Percentiles rank a stretch among this genome's conserved stretches.
Conservation (phyloP, 257 asterid species). For the Eustoma russellianum region DNA sequence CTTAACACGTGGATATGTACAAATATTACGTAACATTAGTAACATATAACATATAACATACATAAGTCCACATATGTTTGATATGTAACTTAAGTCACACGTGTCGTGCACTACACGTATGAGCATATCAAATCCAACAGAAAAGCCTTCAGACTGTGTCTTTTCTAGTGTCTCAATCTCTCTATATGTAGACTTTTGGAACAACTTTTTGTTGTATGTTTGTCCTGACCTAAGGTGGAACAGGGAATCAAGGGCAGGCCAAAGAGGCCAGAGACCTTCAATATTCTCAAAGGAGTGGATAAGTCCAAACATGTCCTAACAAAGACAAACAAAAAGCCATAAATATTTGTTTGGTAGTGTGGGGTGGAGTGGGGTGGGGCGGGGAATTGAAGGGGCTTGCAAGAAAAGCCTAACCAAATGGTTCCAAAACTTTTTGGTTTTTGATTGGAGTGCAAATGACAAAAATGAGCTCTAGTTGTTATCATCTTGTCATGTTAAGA, state of each 20-base stretch:
- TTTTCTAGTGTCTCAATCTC: background rate
- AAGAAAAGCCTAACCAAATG: slow-evolving; percentile 3
- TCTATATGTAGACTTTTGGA: slow-evolving; percentile 6
- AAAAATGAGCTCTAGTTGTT: slow-evolving; percentile 5
- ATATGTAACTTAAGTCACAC: too few species aligned
- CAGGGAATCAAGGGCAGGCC: slow-evolving; percentile 51
- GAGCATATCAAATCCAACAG: too few species aligned
- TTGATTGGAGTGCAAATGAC: slow-evolving; percentile 15
- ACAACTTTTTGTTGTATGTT: slow-evolving; percentile 17
- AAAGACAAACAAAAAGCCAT: slow-evolving; percentile 57
- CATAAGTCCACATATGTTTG: too few species aligned
- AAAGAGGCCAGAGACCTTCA: slow-evolving; percentile 19
- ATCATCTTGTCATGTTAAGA: slow-evolving; percentile 11
- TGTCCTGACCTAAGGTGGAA: slow-evolving; percentile 67
- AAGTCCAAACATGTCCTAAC: slow-evolving; percentile 67
- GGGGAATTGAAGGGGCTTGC: slow-evolving; percentile 15
- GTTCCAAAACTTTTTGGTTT: slow-evolving; percentile 10
- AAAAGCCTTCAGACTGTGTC: too few species aligned
- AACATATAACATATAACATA: too few species aligned
- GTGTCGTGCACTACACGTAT: too few species aligned
- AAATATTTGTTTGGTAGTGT: slow-evolving; percentile 40
- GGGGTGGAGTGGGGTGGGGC: too few species aligned
- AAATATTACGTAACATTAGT: too few species aligned
- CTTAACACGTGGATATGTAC: too few species aligned
- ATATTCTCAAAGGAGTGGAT: slow-evolving; percentile 39